Base-by-base conservation (phyloP, 2,329 filamentous ascomycete genomes). In the Lojkania enalia region DNA sequence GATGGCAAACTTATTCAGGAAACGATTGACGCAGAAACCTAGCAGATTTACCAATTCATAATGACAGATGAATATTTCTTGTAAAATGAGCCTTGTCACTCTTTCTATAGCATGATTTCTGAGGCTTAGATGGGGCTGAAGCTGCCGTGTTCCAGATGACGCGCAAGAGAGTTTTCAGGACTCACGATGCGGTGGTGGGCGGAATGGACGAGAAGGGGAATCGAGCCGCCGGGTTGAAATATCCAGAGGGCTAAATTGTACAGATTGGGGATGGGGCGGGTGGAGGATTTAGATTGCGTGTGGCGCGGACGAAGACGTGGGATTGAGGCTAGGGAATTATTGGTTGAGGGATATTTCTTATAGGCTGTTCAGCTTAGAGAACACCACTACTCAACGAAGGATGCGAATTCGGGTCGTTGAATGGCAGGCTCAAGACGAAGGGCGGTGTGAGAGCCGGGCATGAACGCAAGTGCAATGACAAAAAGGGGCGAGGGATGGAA, bases 221-320 rank as follows among this genome's bases (percentile, higher is more conserved):
- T 23, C 4, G 20, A 44, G 15, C 41, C 41, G 41, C 41, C 23
- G 39, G 9, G 19, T n/a, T 12, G 16, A 15, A 27, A 42, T 42
- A 42, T 33, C 9, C 7, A 19, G 9, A 6, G 14, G 30, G 9
- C 30, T 33, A 16, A 33, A 33, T 33, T 9, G 9, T 33, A 12
- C 9, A 6, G 7, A 11, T 9, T 33, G 14, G 30, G 30, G 16
- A 33, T 33, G 14, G 30, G 11, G 30, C 16, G 11, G 9, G 6
- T 9, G 30, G 30, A 12, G n/a, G n/a, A 27, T 27, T 27, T 7
- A 27, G 7, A 7, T 7, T 7, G 7, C 23, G 7, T 33, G 30
- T 33, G 30, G 30, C 30, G 30, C 30, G 16, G 30, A 33, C n/a
- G 30, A 33, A 16, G 29, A 27, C 16, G 29, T 25, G 19, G 18